These are phyloP conservation scores for Coemansia sp. DNA, from an alignment of 192 early-diverging fungal species.

Conservation along the genomic window DNA sequence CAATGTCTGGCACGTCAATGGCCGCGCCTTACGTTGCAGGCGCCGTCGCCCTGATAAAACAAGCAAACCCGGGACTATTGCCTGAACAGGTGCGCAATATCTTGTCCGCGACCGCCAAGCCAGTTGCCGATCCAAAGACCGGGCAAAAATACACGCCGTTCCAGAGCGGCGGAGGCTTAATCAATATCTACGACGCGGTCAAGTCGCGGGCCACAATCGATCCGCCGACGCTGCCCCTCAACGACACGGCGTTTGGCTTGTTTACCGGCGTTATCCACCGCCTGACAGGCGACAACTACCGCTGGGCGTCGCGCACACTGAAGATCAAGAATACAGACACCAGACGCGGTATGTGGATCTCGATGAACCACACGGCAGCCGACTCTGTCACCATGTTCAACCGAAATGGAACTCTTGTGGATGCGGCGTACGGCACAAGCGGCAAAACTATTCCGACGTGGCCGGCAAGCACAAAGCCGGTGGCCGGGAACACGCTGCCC, in stretches of 20 bases:
- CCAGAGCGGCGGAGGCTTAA: conserved; percentile 63
- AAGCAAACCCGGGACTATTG: conserved; percentile 34
- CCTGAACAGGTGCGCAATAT: conserved; percentile 20
- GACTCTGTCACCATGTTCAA: conserved; percentile 39
- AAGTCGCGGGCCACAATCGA: conserved; percentile 46
- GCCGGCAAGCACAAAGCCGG: not conserved
- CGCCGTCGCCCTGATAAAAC: conserved; percentile 59
- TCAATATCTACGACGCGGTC: conserved; percentile 65
- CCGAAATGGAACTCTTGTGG: conserved; percentile 11
- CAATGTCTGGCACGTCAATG: conserved; percentile 77
- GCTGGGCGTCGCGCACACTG: conserved; percentile 16
- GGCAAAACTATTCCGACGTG: conserved; percentile 7
- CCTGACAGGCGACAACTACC: not conserved
- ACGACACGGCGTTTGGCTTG: conserved; percentile 14
- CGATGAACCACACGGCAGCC: conserved; percentile 4
- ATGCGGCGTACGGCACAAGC: not conserved
- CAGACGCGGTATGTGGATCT: conserved; percentile 3
- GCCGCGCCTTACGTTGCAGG: conserved; percentile 72
- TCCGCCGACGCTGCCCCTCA: conserved; percentile 58
- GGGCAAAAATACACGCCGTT: conserved; percentile 39
- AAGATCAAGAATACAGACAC: conserved; percentile 27
- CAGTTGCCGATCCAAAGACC: conserved; percentile 26
- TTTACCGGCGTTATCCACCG: not conserved
- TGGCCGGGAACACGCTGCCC: conserved; percentile 6
- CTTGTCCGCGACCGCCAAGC: conserved; percentile 54